A percentile compares a stretch with the other conserved stretches of the same genome.
These are phyloP conservation scores for Avena insularis DNA, from an alignment of 176 grass and related monocot genomes.

Conservation along the genomic window DNA sequence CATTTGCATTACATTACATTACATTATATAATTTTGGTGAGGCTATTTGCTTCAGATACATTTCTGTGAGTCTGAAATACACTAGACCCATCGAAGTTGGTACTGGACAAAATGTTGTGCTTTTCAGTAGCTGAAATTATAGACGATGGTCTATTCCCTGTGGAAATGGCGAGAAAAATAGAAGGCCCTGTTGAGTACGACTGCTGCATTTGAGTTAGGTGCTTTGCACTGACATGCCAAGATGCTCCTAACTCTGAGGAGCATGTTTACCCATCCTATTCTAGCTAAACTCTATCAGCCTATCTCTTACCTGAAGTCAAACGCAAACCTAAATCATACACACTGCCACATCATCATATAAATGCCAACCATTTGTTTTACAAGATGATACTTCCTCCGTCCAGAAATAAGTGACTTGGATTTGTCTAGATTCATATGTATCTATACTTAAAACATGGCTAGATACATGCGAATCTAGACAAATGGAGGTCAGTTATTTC, in stretches of 20 bases:
- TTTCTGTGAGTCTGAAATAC: neutral
- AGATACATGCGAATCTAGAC: too few species aligned
- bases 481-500: too few species aligned
- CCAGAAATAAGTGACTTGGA: too few species aligned
- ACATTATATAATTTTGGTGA: neutral
- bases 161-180: neutral
- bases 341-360: neutral
- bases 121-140: neutral
- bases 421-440: too few species aligned
- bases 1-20: neutral
- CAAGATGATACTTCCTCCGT: neutral
- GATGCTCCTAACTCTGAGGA: neutral
- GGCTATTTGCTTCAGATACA: neutral
- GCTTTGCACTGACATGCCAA: neutral
- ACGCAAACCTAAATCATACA: neutral
- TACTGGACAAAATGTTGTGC: neutral
- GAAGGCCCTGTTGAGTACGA: neutral
- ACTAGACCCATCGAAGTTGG: neutral
- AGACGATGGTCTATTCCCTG: neutral
- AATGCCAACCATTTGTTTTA: neutral
- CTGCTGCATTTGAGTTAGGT: neutral
- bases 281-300: constrained; percentile 9
- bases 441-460: too few species aligned
- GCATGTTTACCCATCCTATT: constrained; percentile 3
- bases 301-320: neutral